Evolutionary conservation across 2,329 filamentous ascomycete genomes (phyloP).

Genomic region (Apiospora aurea): DNA sequence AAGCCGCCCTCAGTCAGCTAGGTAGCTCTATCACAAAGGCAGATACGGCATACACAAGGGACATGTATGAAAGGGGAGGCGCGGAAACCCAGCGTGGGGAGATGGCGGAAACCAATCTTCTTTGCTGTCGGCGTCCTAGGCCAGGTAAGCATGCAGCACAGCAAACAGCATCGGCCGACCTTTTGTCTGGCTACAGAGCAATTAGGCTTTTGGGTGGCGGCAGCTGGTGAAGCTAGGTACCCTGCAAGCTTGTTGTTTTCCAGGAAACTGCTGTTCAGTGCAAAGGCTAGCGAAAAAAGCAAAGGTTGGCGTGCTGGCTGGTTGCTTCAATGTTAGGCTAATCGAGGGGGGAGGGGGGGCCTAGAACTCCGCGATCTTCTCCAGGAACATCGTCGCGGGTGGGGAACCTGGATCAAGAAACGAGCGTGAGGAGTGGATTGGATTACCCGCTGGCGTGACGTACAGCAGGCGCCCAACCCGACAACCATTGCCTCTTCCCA

Average conservation of each 20-base stretch:
- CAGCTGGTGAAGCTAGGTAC: not conserved
- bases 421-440: not conserved
- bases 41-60: not conserved
- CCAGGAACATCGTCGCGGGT: not conserved
- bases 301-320: not conserved
- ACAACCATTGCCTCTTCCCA: not conserved
- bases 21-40: not conserved
- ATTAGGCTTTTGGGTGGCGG: not conserved
- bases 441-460: conserved; percentile 11
- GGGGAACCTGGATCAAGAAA: conserved; percentile 1
- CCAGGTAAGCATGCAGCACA: not conserved
- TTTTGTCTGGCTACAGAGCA: not conserved
- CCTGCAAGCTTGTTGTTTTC: not conserved
- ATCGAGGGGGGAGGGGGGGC: not conserved
- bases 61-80: not conserved
- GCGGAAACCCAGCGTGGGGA: not conserved
- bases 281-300: not conserved
- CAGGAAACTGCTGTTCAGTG: not conserved
- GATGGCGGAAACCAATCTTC: not conserved
- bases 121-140: not conserved
- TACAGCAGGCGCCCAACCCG: conserved; percentile 18
- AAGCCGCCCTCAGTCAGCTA: not conserved
- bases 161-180: not conserved
- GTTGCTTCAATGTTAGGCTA: not conserved
- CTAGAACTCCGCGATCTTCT: conserved; percentile 17